These are phyloP conservation scores for Ligustrum vulgare DNA, from an alignment of 257 asterid genomes.

Conservation along the genomic window DNA sequence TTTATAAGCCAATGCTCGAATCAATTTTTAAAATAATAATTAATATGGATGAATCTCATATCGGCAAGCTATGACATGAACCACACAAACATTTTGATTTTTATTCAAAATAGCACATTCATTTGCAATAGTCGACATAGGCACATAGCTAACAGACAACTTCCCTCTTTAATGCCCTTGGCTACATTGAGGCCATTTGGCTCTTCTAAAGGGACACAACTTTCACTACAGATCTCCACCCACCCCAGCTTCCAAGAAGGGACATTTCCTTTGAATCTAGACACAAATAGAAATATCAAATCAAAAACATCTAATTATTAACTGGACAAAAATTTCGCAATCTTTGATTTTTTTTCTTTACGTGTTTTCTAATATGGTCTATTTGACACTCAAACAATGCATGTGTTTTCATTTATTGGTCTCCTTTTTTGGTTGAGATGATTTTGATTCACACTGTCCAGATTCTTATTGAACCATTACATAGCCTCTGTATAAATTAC, in stretches of 20 bases:
- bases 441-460: conserved; percentile 29
- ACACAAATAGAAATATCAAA: conserved; percentile 19
- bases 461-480: background rate
- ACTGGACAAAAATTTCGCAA: conserved; percentile 31
- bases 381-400: conserved; percentile 23
- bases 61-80: background rate
- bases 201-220: conserved; percentile 16
- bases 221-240: background rate
- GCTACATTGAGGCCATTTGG: conserved; percentile 22
- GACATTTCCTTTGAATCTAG: conserved; percentile 39
- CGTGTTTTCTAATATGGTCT: conserved; percentile 1
- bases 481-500: too few relatives aligned
- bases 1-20: too few relatives aligned
- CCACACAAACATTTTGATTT: conserved; percentile 14
- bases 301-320: conserved; percentile 17
- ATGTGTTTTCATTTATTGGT: conserved; percentile 50
- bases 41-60: too few relatives aligned
- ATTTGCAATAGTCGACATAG: conserved; percentile 16
- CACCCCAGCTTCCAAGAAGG: conserved; percentile 6
- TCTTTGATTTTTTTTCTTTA: background rate
- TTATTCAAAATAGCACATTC: background rate
- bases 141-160: conserved; percentile 40
- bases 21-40: too few relatives aligned
- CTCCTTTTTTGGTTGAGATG: background rate
- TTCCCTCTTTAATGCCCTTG: conserved; percentile 35